phyloP scores from a whole-genome alignment of 2,329 filamentous ascomycete species.

The Herpotrichia juniperi region DNA sequence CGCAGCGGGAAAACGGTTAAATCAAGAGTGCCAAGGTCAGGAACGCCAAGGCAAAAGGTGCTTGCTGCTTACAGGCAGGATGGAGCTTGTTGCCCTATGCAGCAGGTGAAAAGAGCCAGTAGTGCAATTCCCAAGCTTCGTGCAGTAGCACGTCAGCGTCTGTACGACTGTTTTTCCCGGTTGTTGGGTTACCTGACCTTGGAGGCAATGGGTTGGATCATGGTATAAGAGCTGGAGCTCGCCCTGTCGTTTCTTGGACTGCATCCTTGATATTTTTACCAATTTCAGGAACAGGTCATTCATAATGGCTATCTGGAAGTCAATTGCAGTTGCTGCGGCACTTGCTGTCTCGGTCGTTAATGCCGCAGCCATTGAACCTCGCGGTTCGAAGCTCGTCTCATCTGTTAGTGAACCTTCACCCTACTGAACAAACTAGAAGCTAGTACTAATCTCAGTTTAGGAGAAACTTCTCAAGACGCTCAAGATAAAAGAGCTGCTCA shows the following conservation, averaged over 20 bases:
- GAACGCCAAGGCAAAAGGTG: background rate
- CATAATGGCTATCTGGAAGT: constrained; percentile 24
- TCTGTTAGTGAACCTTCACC: constrained; percentile 21
- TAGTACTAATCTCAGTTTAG: constrained; percentile 8
- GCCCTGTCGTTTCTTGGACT: background rate
- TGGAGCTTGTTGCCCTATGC: background rate
- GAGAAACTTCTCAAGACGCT: constrained; percentile 31
- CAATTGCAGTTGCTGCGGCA: constrained; percentile 28
- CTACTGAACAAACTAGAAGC: constrained; percentile 2
- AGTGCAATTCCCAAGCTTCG: background rate
- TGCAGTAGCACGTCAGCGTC: background rate
- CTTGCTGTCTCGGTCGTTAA: constrained; percentile 23
- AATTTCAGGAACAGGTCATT: background rate
- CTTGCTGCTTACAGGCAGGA: background rate
- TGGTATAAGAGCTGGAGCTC: background rate
- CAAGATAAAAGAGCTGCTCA: constrained; percentile 31
- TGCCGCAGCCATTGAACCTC: constrained; percentile 28
- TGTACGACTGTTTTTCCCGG: background rate
- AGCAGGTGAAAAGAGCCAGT: background rate
- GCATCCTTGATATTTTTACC: background rate
- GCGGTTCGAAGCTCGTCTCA: constrained; percentile 29
- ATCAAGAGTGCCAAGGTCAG: background rate
- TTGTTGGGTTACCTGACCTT: background rate
- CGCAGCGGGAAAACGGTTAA: background rate
- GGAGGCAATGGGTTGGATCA: background rate